Evolutionary conservation across 1,139 yeast species (phyloP).

Genomic region (Blastobotrys persicus): DNA sequence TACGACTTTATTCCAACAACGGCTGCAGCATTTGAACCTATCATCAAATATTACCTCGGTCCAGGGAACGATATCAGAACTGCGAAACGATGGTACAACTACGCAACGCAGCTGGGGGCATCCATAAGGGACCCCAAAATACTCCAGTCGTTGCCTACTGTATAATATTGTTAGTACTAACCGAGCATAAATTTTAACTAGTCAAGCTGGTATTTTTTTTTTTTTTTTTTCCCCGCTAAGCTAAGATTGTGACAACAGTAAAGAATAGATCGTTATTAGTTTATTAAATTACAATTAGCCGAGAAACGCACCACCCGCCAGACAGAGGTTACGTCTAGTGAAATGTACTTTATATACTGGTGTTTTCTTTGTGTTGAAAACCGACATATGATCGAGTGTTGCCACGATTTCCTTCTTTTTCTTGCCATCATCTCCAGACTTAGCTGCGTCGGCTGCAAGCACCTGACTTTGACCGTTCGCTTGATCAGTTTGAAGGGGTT

Average conservation of each 20-base stretch:
- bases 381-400: conserved; percentile 87
- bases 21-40: conserved; percentile 21
- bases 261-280: neutral
- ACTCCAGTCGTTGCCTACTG: neutral
- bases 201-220: too few species aligned
- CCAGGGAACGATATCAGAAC: conserved; percentile 15
- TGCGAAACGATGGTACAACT: conserved; percentile 23
- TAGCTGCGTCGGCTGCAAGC: conserved; percentile 13
- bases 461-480: conserved; percentile 19
- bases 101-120: conserved; percentile 22
- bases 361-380: conserved; percentile 88
- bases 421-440: conserved; percentile 38
- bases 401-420: conserved; percentile 69
- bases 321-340: conserved; percentile 83
- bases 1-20: conserved; percentile 18
- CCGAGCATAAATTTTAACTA: too few species aligned
- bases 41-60: conserved; percentile 21
- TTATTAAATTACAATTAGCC: conserved; percentile 37
- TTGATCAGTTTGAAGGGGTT: conserved; percentile 45
- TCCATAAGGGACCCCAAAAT: neutral
- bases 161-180: neutral
- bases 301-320: conserved; percentile 86
- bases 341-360: conserved; percentile 93
- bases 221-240: too few species aligned
- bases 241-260: too few species aligned